phyloP scores from a whole-genome alignment of 805 yeast species.

The Priceomyces castillae region DNA sequence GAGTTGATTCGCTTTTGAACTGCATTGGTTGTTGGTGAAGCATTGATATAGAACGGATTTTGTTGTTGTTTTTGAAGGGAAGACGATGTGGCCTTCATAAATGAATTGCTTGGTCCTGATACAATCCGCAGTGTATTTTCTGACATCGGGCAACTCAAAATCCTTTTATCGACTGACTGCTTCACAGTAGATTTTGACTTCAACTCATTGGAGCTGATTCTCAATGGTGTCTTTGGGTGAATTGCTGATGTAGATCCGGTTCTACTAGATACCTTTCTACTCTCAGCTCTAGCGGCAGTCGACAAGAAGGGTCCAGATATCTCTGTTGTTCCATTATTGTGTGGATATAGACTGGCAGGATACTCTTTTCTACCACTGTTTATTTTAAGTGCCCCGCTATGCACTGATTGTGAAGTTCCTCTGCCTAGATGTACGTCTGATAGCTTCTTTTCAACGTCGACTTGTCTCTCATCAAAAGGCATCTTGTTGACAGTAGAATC shows the following conservation, averaged over 20 bases:
- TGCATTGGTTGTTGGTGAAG: slow-evolving; percentile 3
- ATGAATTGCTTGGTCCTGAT: slow-evolving; percentile 20
- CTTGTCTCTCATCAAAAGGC: slow-evolving; percentile 8
- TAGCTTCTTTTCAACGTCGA: slow-evolving; percentile 16
- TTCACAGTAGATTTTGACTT: slow-evolving; percentile 14
- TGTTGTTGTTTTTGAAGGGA: slow-evolving; percentile 31
- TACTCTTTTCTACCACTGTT: slow-evolving; percentile 14
- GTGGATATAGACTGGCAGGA: slow-evolving; percentile 19
- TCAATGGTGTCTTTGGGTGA: slow-evolving; percentile 18
- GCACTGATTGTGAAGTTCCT: not conserved
- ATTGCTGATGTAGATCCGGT: not conserved
- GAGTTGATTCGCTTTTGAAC: slow-evolving; percentile 2
- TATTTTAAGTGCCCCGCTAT: not conserved
- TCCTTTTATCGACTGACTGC: slow-evolving; percentile 12
- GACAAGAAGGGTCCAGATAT: slow-evolving; percentile 10
- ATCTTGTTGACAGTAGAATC: not conserved
- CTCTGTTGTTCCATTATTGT: slow-evolving; percentile 1
- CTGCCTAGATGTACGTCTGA: not conserved
- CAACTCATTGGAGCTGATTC: slow-evolving; percentile 10
- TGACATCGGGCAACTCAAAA: slow-evolving; percentile 17
- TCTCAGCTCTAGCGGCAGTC: slow-evolving; percentile 22
- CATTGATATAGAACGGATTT: slow-evolving; percentile 7
- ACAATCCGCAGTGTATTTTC: slow-evolving; percentile 12
- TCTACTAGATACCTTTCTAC: slow-evolving; percentile 3
- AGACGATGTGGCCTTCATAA: slow-evolving; percentile 41